phyloP scores from a whole-genome alignment of 2,329 filamentous ascomycete species.

The Orbilia ellipsospora region DNA sequence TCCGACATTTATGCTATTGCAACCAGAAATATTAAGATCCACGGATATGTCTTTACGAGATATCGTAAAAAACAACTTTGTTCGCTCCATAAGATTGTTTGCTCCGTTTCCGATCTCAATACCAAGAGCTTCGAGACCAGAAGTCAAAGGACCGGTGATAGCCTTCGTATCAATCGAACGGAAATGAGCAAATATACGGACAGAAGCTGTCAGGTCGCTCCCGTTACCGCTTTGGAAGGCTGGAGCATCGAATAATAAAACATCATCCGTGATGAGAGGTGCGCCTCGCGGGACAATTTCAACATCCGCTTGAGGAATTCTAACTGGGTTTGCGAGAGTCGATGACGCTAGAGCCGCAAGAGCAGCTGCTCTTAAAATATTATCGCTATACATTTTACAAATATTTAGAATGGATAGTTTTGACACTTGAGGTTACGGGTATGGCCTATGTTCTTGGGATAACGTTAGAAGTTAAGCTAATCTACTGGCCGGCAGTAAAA shows the following conservation, averaged over 20 bases:
- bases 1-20: constrained; percentile 25
- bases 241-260: constrained; percentile 43
- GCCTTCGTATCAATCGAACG: constrained; percentile 25
- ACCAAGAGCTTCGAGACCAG: constrained; percentile 37
- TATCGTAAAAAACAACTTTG: constrained; percentile 45
- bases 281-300: constrained; percentile 24
- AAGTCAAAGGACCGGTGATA: constrained; percentile 20
- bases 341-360: constrained; percentile 29
- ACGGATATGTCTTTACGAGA: constrained; percentile 18
- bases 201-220: constrained; percentile 21
- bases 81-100: constrained; percentile 32
- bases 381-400: constrained; percentile 24
- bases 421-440: neutral
- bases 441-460: too few relatives aligned
- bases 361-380: constrained; percentile 21
- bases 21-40: constrained; percentile 26
- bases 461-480: neutral
- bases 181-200: constrained; percentile 41
- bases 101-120: constrained; percentile 39
- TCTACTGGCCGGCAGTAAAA: constrained; percentile 19
- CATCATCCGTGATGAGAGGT: constrained; percentile 32
- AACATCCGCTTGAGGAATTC: neutral
- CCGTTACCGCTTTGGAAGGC: constrained; percentile 29
- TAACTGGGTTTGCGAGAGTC: constrained; percentile 32
- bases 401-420: neutral